These are phyloP conservation scores for Oryza rufipogon DNA, from an alignment of 176 grass and related monocot genomes.

Conservation along the genomic window DNA sequence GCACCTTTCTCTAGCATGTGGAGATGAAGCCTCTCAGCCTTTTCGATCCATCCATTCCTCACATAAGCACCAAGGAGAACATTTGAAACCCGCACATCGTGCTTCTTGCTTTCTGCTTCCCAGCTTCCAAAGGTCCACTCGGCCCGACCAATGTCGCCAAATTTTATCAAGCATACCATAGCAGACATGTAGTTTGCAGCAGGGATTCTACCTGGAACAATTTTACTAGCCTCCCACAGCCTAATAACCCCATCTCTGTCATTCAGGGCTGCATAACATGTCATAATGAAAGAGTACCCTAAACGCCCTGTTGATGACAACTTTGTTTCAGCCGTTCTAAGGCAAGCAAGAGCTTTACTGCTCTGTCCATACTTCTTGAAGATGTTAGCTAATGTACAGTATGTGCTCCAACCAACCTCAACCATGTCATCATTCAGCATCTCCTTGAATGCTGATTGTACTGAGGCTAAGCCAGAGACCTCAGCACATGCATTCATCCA, in stretches of 20 bases:
- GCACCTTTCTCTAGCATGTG: slow-evolving; percentile 76
- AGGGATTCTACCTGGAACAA: slow-evolving; percentile 67
- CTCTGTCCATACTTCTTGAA: slow-evolving; percentile 53
- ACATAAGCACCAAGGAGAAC: slow-evolving; percentile 84
- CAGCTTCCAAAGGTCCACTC: slow-evolving; percentile 78
- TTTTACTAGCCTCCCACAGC: slow-evolving; percentile 75
- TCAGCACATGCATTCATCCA: slow-evolving; percentile 70
- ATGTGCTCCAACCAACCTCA: slow-evolving; percentile 92
- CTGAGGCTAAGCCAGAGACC: slow-evolving; percentile 51
- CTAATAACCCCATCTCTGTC: slow-evolving; percentile 64
- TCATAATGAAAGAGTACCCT: slow-evolving; percentile 84
- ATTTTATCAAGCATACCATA: slow-evolving; percentile 67
- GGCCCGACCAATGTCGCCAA: slow-evolving; percentile 59
- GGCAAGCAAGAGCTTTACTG: slow-evolving; percentile 55
- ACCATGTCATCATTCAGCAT: slow-evolving; percentile 68
- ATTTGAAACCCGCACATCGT: slow-evolving; percentile 76
- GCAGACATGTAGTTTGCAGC: slow-evolving; percentile 69
- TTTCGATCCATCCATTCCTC: slow-evolving; percentile 86
- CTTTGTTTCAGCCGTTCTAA: slow-evolving; percentile 72
- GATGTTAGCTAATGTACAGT: slow-evolving; percentile 69
- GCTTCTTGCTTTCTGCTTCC: slow-evolving; percentile 61
- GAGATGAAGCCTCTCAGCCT: slow-evolving; percentile 73
- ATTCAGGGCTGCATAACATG: slow-evolving; percentile 69
- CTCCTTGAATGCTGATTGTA: slow-evolving; percentile 59
- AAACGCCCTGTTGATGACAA: slow-evolving; percentile 58